A percentile compares a stretch with the other conserved stretches of the same genome.
Evolutionary conservation across 805 yeast genomes (phyloP).

Genomic region (Candida maesae): DNA sequence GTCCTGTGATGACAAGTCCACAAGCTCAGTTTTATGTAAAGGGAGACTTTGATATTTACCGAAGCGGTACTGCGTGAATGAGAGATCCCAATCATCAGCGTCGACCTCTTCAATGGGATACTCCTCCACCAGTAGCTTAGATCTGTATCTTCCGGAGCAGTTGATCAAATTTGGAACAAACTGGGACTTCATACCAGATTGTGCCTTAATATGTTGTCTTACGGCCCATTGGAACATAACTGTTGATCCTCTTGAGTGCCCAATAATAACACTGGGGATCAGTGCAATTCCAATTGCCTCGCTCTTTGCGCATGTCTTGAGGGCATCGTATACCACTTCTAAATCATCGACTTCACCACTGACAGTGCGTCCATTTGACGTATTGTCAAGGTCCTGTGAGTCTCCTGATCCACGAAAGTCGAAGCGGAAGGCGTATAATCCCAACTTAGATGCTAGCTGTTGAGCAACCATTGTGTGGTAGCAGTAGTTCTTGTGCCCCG

Average conservation of each 20-base stretch:
- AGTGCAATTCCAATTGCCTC: constrained; percentile 36
- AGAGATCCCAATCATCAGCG: constrained; percentile 30
- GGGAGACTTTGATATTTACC: constrained; percentile 43
- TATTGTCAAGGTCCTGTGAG: constrained; percentile 44
- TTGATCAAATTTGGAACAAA: constrained; percentile 64
- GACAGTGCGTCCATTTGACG: constrained; percentile 49
- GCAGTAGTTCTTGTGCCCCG: constrained; percentile 78
- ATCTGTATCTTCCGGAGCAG: constrained; percentile 64
- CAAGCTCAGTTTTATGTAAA: constrained; percentile 48
- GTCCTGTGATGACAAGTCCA: constrained; percentile 46
- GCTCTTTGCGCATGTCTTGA: constrained; percentile 25
- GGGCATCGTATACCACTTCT: constrained; percentile 37
- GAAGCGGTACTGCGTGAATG: constrained; percentile 38
- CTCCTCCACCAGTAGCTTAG: constrained; percentile 16
- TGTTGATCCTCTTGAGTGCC: constrained; percentile 78
- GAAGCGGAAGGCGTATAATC: constrained; percentile 64
- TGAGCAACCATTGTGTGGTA: constrained; percentile 65
- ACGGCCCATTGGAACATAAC: constrained; percentile 74
- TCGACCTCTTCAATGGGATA: constrained; percentile 9
- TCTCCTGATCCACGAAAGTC: constrained; percentile 87
- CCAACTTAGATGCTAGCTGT: constrained; percentile 51
- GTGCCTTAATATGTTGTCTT: constrained; percentile 35
- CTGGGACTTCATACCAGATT: constrained; percentile 32
- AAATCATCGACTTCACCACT: constrained; percentile 68
- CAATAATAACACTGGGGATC: constrained; percentile 54